Percentiles rank a stretch among this genome's conserved stretches.
Evolutionary conservation across 768 basidiomycete species (phyloP).

Genomic region (Podaxis carcinomalis): DNA sequence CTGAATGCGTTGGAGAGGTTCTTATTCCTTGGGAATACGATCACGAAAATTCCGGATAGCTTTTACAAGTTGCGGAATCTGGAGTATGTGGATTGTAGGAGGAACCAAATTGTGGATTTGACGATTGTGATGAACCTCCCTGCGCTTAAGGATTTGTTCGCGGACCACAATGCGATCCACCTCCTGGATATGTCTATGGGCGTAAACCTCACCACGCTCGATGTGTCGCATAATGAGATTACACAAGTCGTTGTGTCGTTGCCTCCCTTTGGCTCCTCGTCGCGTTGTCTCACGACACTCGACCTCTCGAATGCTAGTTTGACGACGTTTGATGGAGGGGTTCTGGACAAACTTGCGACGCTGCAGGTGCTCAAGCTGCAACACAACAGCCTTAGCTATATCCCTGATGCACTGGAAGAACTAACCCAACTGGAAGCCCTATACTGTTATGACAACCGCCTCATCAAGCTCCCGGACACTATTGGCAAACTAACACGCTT

Average conservation of each 20-base stretch:
- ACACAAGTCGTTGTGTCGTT: slow-evolving; percentile 66
- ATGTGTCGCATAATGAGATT: slow-evolving; percentile 86
- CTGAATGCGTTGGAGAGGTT: slow-evolving; percentile 67
- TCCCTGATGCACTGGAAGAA: slow-evolving; percentile 81
- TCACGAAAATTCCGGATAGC: slow-evolving; percentile 66
- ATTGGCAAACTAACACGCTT: slow-evolving; percentile 77
- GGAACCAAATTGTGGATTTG: slow-evolving; percentile 81
- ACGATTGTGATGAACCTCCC: slow-evolving; percentile 66
- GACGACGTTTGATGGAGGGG: slow-evolving; percentile 70
- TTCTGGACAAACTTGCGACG: slow-evolving; percentile 67
- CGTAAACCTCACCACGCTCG: slow-evolving; percentile 57
- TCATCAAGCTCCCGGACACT: slow-evolving; percentile 68
- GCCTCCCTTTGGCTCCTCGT: slow-evolving; percentile 35
- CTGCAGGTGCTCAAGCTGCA: slow-evolving; percentile 73
- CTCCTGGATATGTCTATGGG: slow-evolving; percentile 78
- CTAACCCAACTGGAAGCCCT: slow-evolving; percentile 67
- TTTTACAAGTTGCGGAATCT: slow-evolving; percentile 55
- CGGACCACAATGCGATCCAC: slow-evolving; percentile 82
- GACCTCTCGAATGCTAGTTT: slow-evolving; percentile 28
- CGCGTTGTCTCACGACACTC: slow-evolving; percentile 34
- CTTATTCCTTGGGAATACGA: slow-evolving; percentile 81
- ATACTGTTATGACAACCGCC: slow-evolving; percentile 88
- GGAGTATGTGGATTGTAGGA: slow-evolving; percentile 72
- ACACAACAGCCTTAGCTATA: slow-evolving; percentile 78
- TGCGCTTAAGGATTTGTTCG: slow-evolving; percentile 58